Conservation (phyloP, 208 protist genomes). For the Novymonas esmeraldas region DNA sequence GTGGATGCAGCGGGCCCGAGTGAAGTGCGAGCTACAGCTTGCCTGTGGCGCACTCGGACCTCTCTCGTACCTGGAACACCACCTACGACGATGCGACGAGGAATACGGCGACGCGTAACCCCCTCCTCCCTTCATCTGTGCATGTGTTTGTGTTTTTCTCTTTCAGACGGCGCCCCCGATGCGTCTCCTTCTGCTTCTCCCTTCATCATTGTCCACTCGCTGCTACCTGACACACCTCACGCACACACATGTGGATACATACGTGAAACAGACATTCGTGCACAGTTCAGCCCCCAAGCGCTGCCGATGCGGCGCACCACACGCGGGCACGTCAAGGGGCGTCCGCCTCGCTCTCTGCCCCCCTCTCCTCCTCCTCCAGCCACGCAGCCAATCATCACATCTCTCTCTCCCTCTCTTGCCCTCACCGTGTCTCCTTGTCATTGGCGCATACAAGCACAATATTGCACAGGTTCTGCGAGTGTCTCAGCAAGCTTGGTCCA, state of each 20-base stretch:
- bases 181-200: neutral
- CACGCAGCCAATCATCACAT: neutral
- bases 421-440: too few relatives aligned
- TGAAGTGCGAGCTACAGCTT: conserved; percentile 78
- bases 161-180: conserved; percentile 1
- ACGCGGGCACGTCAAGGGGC: too few relatives aligned
- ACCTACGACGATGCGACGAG: conserved; percentile 7
- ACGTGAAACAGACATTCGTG: too few relatives aligned
- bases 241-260: too few relatives aligned
- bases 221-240: too few relatives aligned
- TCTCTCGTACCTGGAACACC: conserved; percentile 15
- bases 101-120: neutral
- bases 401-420: too few relatives aligned
- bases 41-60: conserved; percentile 17
- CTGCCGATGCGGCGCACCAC: too few relatives aligned
- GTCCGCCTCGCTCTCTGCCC: too few relatives aligned
- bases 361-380: too few relatives aligned
- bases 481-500: neutral
- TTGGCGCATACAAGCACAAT: too few relatives aligned
- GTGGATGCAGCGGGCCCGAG: conserved; percentile 54
- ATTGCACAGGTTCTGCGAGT: neutral
- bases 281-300: too few relatives aligned
- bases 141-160: neutral
- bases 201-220: too few relatives aligned
- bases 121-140: neutral